Conservation (phyloP, 306 rosid species). For the Crotalaria pallida region DNA sequence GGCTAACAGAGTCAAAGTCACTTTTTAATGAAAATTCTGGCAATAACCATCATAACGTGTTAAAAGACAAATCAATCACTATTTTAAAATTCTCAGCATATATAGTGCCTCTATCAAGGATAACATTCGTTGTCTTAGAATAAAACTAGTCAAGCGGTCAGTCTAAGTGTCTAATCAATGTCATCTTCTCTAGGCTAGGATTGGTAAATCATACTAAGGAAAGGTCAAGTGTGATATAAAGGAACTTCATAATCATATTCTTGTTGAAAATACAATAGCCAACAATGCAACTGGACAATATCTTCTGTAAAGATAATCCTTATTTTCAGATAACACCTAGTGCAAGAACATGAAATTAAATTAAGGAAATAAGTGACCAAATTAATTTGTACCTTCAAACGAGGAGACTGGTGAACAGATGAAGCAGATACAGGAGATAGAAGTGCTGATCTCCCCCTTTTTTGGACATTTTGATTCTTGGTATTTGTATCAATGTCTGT, state of each 20-base stretch:
- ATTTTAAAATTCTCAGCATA: background rate
- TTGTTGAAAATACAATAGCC: background rate
- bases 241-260: background rate
- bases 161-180: background rate
- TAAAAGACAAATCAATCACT: background rate
- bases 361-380: constrained; percentile 4
- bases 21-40: background rate
- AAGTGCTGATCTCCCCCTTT: constrained; percentile 24
- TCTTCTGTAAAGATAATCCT: constrained; percentile 2
- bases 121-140: background rate
- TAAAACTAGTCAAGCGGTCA: background rate
- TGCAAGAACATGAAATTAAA: background rate
- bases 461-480: constrained; percentile 38
- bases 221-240: background rate
- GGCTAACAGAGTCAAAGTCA: background rate
- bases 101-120: background rate
- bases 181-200: background rate
- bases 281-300: background rate
- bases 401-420: constrained; percentile 65
- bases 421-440: constrained; percentile 51
- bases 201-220: background rate
- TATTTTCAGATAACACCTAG: background rate
- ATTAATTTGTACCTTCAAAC: constrained; percentile 44
- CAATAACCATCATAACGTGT: background rate
- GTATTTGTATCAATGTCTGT: constrained; percentile 24